A percentile compares a stretch with the other conserved stretches of the same genome.
Conservation (phyloP, 192 early-diverging fungal species). For the Kickxella alabastrina region DNA sequence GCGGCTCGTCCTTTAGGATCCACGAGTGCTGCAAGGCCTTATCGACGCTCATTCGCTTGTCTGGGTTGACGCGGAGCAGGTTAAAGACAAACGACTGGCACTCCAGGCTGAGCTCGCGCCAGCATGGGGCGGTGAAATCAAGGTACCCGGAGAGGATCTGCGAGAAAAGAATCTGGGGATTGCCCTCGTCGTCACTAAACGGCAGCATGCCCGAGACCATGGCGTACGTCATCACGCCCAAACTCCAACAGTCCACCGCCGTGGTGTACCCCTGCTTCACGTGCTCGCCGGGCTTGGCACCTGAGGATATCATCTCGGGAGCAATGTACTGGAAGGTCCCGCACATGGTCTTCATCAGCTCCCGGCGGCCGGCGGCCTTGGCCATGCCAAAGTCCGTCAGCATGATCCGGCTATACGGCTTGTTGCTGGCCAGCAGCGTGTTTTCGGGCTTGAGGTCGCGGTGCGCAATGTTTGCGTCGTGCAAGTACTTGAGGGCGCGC, state of each 20-base stretch:
- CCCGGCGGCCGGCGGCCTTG: constrained; percentile 66
- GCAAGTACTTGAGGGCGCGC: constrained; percentile 73
- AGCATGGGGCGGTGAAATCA: constrained; percentile 44
- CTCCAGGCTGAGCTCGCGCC: constrained; percentile 45
- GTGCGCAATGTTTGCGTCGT: constrained; percentile 75
- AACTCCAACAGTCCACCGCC: constrained; percentile 63
- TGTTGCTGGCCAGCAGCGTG: constrained; percentile 54
- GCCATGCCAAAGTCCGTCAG: constrained; percentile 91
- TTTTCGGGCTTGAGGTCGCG: constrained; percentile 80
- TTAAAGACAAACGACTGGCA: constrained; percentile 47
- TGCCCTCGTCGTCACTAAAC: constrained; percentile 47
- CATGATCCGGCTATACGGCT: constrained; percentile 62
- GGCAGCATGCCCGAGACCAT: constrained; percentile 55
- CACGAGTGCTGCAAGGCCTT: constrained; percentile 55
- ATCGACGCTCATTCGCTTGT: constrained; percentile 52
- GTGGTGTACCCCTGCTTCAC: constrained; percentile 53
- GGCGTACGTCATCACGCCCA: constrained; percentile 83
- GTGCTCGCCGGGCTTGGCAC: constrained; percentile 26
- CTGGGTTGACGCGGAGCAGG: constrained; percentile 44
- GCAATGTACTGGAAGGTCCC: constrained; percentile 82
- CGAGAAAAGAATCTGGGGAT: constrained; percentile 37
- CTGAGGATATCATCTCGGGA: constrained; percentile 65
- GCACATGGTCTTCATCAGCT: constrained; percentile 84
- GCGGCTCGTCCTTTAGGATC: constrained; percentile 43
- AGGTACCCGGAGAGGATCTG: constrained; percentile 47